A percentile compares a stretch with the other conserved stretches of the same genome.
These are phyloP conservation scores for Diplodia scrobiculata DNA, from an alignment of 2,329 filamentous ascomycete species.

Conservation along the genomic window DNA sequence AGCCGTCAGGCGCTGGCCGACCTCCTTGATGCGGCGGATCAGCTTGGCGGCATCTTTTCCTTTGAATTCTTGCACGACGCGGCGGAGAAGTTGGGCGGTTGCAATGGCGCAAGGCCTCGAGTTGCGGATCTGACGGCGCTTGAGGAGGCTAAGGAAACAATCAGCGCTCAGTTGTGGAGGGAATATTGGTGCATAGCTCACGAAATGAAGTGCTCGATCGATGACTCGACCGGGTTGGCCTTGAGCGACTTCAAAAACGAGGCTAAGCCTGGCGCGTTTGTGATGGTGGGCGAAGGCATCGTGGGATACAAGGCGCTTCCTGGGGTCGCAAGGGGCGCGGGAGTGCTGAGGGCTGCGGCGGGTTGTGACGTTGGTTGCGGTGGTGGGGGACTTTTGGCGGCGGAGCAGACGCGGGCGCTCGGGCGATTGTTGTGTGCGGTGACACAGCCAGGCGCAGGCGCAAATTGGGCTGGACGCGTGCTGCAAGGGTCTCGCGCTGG, in stretches of 20 bases:
- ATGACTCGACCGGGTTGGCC: conserved; percentile 72
- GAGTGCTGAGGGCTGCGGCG: neutral
- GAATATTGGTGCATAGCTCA: conserved; percentile 50
- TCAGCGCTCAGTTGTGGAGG: conserved; percentile 14
- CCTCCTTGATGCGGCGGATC: conserved; percentile 74
- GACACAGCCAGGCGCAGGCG: conserved; percentile 8
- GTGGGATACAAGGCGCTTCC: neutral
- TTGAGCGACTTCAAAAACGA: conserved; percentile 80
- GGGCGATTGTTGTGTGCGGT: conserved; percentile 10
- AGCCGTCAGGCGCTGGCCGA: conserved; percentile 74
- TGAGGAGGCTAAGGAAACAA: conserved; percentile 64
- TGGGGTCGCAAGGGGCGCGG: neutral
- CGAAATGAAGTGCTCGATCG: conserved; percentile 82
- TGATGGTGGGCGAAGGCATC: conserved; percentile 62
- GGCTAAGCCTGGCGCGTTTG: conserved; percentile 71
- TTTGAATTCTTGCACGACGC: conserved; percentile 79
- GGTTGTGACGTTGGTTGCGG: conserved; percentile 20
- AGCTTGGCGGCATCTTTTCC: conserved; percentile 77
- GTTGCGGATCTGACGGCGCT: conserved; percentile 84
- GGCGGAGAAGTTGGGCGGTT: conserved; percentile 83
- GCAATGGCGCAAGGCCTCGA: conserved; percentile 88
- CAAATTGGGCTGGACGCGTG: conserved; percentile 1
- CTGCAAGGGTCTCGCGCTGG: conserved; percentile 16
- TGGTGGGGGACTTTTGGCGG: conserved; percentile 15
- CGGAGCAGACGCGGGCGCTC: conserved; percentile 3